Evolutionary conservation across 495 filamentous ascomycete genomes (phyloP), one percentile per base, ranked within the genome.

Genomic region (Cercophora sp.): DNA sequence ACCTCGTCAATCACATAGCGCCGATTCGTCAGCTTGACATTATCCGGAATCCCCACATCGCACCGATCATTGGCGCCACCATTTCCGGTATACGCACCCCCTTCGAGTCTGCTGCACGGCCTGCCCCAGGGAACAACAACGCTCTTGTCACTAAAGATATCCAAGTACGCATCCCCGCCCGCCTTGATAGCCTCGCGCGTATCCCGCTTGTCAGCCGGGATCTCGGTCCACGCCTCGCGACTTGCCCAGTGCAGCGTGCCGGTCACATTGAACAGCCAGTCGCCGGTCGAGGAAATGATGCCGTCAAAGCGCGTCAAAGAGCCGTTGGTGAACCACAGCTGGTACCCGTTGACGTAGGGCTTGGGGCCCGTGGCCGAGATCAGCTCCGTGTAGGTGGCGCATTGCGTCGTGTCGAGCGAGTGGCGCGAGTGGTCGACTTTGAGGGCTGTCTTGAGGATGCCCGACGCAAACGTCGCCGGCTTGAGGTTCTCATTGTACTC

Each of bases 1-100:
- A 66, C 70, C 59, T 77, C 73, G 54, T 79, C 76, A 47, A 79
- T 77, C n/a, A 79, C 72, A 51, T 78, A 78, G 27, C 70, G 69
- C 19, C 76, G 58, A 54, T 74, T 71, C 3, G 48, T 43, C 26
- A 78, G 55, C 25, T 54, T 26, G 9, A 75, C 69, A 4, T 69
- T 71, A 31, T 57, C 69, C 3, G 64, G 61, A 29, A 73, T 65
- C 3, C 71, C 71, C 2, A 73, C 66, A 34, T 71, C 60, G 34
- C 71, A 74, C 24, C 59, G 65, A 22, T 68, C 65, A 42, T 57
- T 67, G 0, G 54, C 61, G 0, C 61, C 63, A 18, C 71, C 71
- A 2, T 55, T 62, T 10, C 68, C 71, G 23, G 71, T 74, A 49
- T 72, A 72, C 36, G 54, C n/a, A 2, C 75, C 73, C 6, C 76